Base-by-base conservation (phyloP, 2,329 filamentous ascomycete genomes). In the Pseudogymnoascus destructans region DNA sequence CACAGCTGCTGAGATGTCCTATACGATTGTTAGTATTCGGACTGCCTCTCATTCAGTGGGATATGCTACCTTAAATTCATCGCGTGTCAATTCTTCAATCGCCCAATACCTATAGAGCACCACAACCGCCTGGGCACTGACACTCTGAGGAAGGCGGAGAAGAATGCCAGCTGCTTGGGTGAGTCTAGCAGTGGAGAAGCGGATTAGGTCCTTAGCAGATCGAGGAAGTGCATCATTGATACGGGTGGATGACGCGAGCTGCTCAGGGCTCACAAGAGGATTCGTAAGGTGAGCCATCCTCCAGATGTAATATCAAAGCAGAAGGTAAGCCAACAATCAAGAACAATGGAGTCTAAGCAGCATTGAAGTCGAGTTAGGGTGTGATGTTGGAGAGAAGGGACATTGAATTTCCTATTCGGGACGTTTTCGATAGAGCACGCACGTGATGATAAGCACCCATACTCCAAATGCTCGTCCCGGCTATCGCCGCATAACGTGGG, bases 51-150 rank as follows among this genome's bases (percentile, higher is more conserved):
- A 54, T 27, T 19, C 25, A 1, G n/a, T 3, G 15, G 9, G 15
- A 7, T 10, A 32, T 30, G 10, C 46, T 10, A 58, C 40, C 17
- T 65, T 66, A 59, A 82, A 86, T 66, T 83, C 83, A 70, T 75
- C 74, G 62, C 71, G 72, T 74, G 79, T 79, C 67, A 73, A 76
- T 58, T 71, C 80, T 68, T 74, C 66, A 2, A 67, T 63, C 2
- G 89, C 74, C 85, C 87, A 95, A 72, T 89, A 93, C 11, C 92
- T 81, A 57, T 86, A 85, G 32, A 95, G 81, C 0, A 93, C 73
- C 38, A 96, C 82, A 67, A 91, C 88, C 2, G 91, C 89, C 67
- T 90, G 87, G 3, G 90, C 87, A 36, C 93, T 88, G 36, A 89
- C 82, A 64, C 90, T 88, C 69, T 95, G 90, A 5, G 89, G 87